Evolutionary conservation across 1,284 basidiomycete genomes (phyloP).

Genomic region (Filobasidium uniguttulatum): DNA sequence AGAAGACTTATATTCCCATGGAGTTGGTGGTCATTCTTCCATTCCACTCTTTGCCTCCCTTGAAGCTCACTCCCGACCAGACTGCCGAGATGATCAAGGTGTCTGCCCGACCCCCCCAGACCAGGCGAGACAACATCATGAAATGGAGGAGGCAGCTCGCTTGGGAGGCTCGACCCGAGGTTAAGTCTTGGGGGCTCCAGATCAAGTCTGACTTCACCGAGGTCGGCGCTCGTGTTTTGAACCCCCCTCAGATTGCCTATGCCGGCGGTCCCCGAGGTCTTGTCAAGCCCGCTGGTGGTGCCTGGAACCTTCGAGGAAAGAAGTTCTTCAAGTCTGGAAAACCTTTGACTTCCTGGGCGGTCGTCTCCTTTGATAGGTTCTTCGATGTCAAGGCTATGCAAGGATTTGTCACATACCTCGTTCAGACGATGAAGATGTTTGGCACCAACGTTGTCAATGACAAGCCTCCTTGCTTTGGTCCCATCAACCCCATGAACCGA

Average conservation of each 20-base stretch:
- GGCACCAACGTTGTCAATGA: conserved; percentile 24
- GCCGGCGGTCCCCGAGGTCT: conserved; percentile 19
- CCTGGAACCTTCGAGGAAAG: conserved; percentile 24
- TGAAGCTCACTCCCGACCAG: conserved; percentile 25
- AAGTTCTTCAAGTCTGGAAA: conserved; percentile 25
- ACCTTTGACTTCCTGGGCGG: conserved; percentile 33
- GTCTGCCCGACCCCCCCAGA: conserved; percentile 32
- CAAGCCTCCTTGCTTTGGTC: conserved; percentile 21
- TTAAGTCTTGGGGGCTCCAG: conserved; percentile 35
- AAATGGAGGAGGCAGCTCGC: conserved; percentile 28
- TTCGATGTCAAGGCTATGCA: conserved; percentile 21
- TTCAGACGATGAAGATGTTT: conserved; percentile 15
- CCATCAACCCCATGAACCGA: conserved; percentile 19
- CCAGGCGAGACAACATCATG: conserved; percentile 24
- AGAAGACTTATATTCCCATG: conserved; percentile 32
- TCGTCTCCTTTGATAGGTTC: conserved; percentile 28
- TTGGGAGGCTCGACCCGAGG: conserved; percentile 25
- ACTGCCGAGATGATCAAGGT: conserved; percentile 38
- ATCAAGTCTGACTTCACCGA: conserved; percentile 29
- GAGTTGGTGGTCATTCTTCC: conserved; percentile 30
- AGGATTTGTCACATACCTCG: conserved; percentile 21
- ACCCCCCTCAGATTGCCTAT: conserved; percentile 29
- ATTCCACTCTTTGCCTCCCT: conserved; percentile 31
- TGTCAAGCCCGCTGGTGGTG: conserved; percentile 18
- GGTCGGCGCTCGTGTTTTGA: conserved; percentile 32